Conservation (phyloP, 345 rosid genomes). For the Rhodamnia rubescens region DNA sequence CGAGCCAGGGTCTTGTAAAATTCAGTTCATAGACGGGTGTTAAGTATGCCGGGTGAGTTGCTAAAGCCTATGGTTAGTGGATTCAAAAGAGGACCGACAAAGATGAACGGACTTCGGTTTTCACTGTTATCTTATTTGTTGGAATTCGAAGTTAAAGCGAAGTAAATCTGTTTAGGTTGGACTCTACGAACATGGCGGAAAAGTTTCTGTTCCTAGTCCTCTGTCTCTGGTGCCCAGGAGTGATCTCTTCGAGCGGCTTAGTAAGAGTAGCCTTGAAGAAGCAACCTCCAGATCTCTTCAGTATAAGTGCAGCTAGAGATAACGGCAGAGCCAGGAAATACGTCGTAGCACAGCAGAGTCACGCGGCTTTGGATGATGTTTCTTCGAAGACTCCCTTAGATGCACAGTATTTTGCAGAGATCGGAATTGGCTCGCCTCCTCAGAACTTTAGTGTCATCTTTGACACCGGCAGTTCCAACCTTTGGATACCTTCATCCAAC, state of each 20-base stretch:
- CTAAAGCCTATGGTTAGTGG: background rate
- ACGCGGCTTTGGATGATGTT: background rate
- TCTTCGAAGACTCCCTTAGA: background rate
- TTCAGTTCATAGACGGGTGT: background rate
- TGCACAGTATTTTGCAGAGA: conserved; percentile 41
- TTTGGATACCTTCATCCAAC: conserved; percentile 77
- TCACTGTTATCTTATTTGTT: background rate
- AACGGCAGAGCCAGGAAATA: background rate
- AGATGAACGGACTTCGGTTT: background rate
- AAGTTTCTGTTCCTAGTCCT: conserved; percentile 15
- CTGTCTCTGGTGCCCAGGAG: conserved; percentile 9
- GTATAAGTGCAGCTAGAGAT: conserved; percentile 15
- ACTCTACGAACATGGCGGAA: conserved; percentile 6
- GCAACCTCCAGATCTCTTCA: conserved; percentile 17
- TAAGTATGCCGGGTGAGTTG: background rate
- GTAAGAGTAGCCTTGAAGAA: conserved; percentile 31
- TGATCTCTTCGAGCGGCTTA: conserved; percentile 12
- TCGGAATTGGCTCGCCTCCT: conserved; percentile 60
- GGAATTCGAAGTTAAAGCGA: background rate
- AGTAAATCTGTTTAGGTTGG: background rate
- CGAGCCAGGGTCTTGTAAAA: background rate
- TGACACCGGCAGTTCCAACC: conserved; percentile 80
- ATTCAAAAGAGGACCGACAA: too few species aligned
- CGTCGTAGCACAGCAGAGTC: background rate
- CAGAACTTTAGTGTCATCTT: conserved; percentile 70